Percentiles rank a stretch among this genome's conserved stretches.
phyloP scores from a whole-genome alignment of 208 protist species.

The Crithidia fasciculata region DNA sequence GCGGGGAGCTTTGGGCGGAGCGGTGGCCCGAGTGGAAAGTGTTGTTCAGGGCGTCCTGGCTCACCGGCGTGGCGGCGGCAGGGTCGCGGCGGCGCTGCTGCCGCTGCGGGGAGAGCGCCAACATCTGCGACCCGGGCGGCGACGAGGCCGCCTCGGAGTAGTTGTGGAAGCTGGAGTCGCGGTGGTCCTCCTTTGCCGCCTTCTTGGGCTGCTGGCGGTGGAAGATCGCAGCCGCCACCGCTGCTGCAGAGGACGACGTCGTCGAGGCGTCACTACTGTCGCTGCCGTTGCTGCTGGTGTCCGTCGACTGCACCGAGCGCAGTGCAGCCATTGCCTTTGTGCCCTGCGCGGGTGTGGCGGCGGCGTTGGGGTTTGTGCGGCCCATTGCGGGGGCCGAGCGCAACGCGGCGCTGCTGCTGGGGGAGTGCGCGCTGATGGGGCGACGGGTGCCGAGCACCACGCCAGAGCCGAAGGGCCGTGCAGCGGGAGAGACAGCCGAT shows the following conservation, averaged over 20 bases:
- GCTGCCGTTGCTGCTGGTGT: neutral
- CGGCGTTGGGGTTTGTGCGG: neutral
- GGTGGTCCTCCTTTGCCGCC: conserved; percentile 1
- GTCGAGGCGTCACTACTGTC: conserved; percentile 10
- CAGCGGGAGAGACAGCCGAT: neutral
- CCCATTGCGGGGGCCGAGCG: neutral
- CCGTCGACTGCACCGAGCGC: neutral
- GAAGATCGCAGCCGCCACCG: conserved; percentile 3
- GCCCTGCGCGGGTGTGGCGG: neutral
- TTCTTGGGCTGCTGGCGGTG: neutral
- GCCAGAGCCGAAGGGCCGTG: conserved; percentile 9
- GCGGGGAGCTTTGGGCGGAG: conserved; percentile 22
- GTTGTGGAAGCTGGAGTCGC: conserved; percentile 34
- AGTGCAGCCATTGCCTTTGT: neutral
- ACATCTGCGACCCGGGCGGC: neutral
- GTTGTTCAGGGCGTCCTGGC: conserved; percentile 31
- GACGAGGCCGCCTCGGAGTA: conserved; percentile 22
- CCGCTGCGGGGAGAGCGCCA: neutral
- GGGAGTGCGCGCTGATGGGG: conserved; percentile 15
- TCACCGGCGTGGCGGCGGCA: conserved; percentile 6
- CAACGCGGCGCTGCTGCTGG: neutral
- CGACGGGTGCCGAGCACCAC: conserved; percentile 28
- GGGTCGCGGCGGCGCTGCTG: neutral
- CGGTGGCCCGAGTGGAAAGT: conserved; percentile 26
- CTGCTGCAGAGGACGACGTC: conserved; percentile 5